These are phyloP conservation scores for Aspergillus sp. DNA, from an alignment of 2,329 filamentous ascomycete species.

Conservation along the genomic window DNA sequence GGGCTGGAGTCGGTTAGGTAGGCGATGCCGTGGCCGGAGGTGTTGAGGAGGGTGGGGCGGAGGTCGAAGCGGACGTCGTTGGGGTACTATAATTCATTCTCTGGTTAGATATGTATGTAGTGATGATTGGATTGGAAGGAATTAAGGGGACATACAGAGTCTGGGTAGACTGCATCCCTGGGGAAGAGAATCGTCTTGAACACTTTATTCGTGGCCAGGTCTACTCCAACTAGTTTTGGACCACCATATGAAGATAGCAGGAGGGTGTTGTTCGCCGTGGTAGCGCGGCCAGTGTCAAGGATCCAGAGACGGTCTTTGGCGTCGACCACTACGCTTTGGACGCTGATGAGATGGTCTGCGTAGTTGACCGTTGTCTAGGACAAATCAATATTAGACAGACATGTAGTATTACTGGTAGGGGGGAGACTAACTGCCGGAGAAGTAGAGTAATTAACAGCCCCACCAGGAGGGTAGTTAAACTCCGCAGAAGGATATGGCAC, in stretches of 20 bases:
- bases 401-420: not conserved
- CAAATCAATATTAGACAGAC: not conserved
- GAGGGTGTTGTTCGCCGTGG: not conserved
- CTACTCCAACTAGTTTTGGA: not conserved
- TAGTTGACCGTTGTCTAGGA: not conserved
- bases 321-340: not conserved
- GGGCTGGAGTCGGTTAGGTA: not conserved
- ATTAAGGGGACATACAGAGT: not conserved
- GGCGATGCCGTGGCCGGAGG: not conserved
- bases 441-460: not conserved
- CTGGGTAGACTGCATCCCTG: not conserved
- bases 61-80: conserved; percentile 1
- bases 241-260: not conserved
- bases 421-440: not conserved
- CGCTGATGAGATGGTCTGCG: not conserved
- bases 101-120: not conserved
- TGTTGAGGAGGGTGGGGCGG: not conserved
- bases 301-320: not conserved
- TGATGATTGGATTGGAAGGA: not conserved
- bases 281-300: not conserved
- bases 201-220: not conserved
- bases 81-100: not conserved
- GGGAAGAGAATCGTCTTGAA: not conserved
- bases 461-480: not conserved
- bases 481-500: not conserved